Evolutionary conservation across 257 asterid genomes (phyloP).

Genomic region (Paraleonurus japonicus): DNA sequence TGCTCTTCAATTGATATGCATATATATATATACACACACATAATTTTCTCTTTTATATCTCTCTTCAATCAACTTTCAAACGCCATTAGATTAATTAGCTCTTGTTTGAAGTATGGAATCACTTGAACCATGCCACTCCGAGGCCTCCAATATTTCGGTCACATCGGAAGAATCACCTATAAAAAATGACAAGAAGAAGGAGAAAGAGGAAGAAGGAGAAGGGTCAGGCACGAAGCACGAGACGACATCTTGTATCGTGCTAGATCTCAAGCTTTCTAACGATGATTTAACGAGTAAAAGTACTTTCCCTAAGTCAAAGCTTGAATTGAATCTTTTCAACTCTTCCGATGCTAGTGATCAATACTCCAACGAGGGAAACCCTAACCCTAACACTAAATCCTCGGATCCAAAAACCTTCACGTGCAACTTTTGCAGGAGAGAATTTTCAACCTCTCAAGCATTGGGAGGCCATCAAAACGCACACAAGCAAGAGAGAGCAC

Average conservation of each 20-base stretch:
- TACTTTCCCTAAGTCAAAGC: conserved; percentile 24
- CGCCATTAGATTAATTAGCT: not conserved
- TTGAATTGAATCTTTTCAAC: conserved; percentile 47
- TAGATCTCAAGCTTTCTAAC: conserved; percentile 43
- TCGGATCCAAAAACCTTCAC: conserved; percentile 42
- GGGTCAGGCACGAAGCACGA: conserved; percentile 20
- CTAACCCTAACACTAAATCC: conserved; percentile 5
- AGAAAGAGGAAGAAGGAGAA: conserved; percentile 17
- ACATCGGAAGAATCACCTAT: conserved; percentile 38
- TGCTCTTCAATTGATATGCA: conserved; percentile 7
- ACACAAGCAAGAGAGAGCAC: conserved; percentile 64
- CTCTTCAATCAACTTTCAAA: conserved; percentile 18
- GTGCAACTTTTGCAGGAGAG: conserved; percentile 57
- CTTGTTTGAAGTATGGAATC: conserved; percentile 24
- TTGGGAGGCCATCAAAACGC: conserved; percentile 83
- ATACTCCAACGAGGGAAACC: conserved; percentile 30
- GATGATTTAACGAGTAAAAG: conserved; percentile 18
- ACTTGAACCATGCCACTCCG: conserved; percentile 39
- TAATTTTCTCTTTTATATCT: not conserved
- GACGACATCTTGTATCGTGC: conserved; percentile 11
- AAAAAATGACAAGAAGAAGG: conserved; percentile 14
- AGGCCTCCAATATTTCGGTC: conserved; percentile 47
- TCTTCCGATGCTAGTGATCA: conserved; percentile 18
- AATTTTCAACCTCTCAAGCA: conserved; percentile 71
- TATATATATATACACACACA: not conserved